A percentile compares a stretch with the other conserved stretches of the same genome.
Conservation (phyloP, 306 rosid genomes). For the Lathyrus sativus region DNA sequence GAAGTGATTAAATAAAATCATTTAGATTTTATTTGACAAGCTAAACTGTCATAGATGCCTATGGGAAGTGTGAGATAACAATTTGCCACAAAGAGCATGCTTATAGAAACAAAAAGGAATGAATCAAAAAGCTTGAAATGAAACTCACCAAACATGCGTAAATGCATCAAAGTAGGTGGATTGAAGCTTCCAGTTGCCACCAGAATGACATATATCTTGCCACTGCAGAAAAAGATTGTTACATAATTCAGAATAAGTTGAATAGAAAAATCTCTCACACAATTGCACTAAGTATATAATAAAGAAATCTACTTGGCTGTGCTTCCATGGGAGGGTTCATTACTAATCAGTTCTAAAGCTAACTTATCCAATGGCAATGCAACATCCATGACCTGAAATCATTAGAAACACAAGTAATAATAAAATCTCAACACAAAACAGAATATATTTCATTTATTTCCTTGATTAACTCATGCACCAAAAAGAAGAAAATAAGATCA, state of each 20-base stretch:
- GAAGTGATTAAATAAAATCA: not conserved
- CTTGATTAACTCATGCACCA: not conserved
- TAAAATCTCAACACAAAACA: not conserved
- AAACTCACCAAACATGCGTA: constrained; percentile 82
- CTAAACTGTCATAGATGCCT: not conserved
- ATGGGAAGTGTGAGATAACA: constrained; percentile 15
- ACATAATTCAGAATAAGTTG: constrained; percentile 22
- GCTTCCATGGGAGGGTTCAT: constrained; percentile 31
- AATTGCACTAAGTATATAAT: not conserved
- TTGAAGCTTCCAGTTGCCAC: constrained; percentile 90
- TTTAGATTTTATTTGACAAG: not conserved
- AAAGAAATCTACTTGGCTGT: constrained; percentile 45
- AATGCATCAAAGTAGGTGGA: constrained; percentile 95
- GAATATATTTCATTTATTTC: not conserved
- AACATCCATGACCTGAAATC: constrained; percentile 53
- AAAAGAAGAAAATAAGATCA: not conserved
- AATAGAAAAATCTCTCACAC: not conserved
- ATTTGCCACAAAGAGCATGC: not conserved
- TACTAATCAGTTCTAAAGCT: constrained; percentile 46
- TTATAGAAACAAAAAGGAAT: not conserved
- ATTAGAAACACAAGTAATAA: not conserved
- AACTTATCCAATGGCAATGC: constrained; percentile 57
- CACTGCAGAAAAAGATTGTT: constrained; percentile 40
- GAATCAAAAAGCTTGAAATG: constrained; percentile 8
- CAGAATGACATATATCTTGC: constrained; percentile 62